Evolutionary conservation across 805 yeast species (phyloP).

Genomic region (Lipomyces starkeyi): DNA sequence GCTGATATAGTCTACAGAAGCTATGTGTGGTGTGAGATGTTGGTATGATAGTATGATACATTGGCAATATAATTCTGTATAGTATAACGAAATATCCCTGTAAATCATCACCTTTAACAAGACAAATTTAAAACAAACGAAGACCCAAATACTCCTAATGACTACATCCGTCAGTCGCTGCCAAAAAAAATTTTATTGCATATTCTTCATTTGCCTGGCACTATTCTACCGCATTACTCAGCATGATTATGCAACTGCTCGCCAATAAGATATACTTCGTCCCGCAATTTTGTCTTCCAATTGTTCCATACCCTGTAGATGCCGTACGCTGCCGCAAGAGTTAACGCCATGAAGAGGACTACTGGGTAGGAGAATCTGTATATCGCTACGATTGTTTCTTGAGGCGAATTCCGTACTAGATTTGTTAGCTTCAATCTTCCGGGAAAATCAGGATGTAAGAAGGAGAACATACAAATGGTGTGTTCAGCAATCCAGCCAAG

Average conservation of each 20-base stretch:
- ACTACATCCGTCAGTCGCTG: neutral
- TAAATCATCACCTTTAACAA: slow-evolving; percentile 2
- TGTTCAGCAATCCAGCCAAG: slow-evolving; percentile 24
- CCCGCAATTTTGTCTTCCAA: slow-evolving; percentile 43
- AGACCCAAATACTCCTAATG: slow-evolving; percentile 3
- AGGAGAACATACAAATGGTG: slow-evolving; percentile 12
- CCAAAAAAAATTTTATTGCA: neutral
- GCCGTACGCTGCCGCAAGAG: slow-evolving; percentile 4
- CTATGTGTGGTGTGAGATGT: neutral
- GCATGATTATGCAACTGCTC: slow-evolving; percentile 45
- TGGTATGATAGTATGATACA: neutral
- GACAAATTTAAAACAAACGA: neutral
- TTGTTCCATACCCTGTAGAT: slow-evolving; percentile 15
- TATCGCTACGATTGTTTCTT: slow-evolving; percentile 13
- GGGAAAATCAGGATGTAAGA: neutral
- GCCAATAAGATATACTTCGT: slow-evolving; percentile 46
- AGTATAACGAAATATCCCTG: slow-evolving; percentile 1
- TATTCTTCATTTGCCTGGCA: neutral
- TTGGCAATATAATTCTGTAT: neutral
- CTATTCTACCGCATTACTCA: slow-evolving; percentile 11
- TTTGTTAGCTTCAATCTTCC: neutral
- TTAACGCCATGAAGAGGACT: slow-evolving; percentile 12
- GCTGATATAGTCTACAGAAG: neutral
- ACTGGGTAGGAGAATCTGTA: slow-evolving; percentile 30
- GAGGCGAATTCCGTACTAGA: slow-evolving; percentile 17